Evolutionary conservation across 179 eudicot species (phyloP), one percentile per base, ranked within the genome.

Genomic region (Camellia oleifera): DNA sequence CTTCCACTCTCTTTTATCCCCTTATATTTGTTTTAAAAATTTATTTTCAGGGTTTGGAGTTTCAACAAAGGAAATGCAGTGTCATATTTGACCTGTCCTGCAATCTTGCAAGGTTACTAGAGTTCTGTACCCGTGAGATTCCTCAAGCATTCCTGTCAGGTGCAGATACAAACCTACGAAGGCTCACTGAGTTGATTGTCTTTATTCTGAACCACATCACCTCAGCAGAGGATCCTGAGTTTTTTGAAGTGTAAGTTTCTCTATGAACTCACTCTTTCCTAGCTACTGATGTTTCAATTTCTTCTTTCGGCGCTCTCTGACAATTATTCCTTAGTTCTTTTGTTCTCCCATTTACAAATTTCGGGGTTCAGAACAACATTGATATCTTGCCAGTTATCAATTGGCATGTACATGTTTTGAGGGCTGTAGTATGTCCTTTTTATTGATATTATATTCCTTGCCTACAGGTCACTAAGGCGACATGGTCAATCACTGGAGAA

Each of bases 71-170:
- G 77, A 95, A 93, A 87, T 90, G 95, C 82, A 85, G 95, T 81
- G 94, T 92, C 42, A 87, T 93, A 72, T 95, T 92, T 89, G 98
- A 95, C 79, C 92, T 92, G 7, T 95, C 98, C 17, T 92, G 97
- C 95, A 95, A 93, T 84, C 97, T 95, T 83, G 98, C 97, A 66
- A 91, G 98, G 83, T 87, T 95, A 67, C 86, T 95, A 26, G 98
- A 93, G 86, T 93, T 95, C 75, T 92, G 89, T 81, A 93, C 97
- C n/a, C 90, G 83, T 77, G 98, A 93, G 81, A 87, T 93, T 62
- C 95, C 98, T 77, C 97, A 93, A 82, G 97, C 97, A 75, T 95
- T 95, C 81, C 88, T 95, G 74, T 87, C 86, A 9, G 98, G 98
- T 76, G 84, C 87, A 77, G 97, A 93, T 81, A 93, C 92, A 86